Conservation (phyloP, 1,139 yeast species). For the Saccharomycopsis crataegensis region DNA sequence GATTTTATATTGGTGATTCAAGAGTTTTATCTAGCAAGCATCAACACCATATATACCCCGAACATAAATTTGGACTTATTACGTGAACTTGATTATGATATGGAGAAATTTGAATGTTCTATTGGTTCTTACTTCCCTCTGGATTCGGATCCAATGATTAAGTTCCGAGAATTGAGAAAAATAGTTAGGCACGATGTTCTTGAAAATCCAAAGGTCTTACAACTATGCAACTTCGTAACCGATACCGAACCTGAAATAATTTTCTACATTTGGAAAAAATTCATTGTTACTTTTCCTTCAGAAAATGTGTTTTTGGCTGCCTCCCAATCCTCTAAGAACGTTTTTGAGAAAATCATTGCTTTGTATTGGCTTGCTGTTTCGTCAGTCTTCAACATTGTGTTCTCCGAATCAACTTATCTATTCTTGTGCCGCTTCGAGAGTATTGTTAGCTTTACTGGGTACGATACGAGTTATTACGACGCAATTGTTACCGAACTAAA, state of each 20-base stretch:
- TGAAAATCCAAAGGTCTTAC: not conserved
- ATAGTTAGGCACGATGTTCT: not conserved
- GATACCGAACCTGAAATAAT: constrained; percentile 4
- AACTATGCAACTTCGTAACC: not conserved
- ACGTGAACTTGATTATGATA: constrained; percentile 2
- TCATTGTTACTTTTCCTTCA: not conserved
- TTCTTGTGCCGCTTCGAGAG: constrained; percentile 12
- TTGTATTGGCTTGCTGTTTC: constrained; percentile 4
- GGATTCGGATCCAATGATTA: not conserved
- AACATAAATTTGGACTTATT: constrained; percentile 4
- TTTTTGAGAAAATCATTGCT: constrained; percentile 3
- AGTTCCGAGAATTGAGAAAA: not conserved
- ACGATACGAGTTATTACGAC: not conserved
- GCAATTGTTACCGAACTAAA: constrained; percentile 2
- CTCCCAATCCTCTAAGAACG: not conserved
- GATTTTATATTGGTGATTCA: not conserved
- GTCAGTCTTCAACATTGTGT: constrained; percentile 7
- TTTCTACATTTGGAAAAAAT: not conserved
- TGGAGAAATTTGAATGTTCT: not conserved
- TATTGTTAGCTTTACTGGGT: constrained; percentile 4
- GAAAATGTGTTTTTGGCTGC: constrained; percentile 1
- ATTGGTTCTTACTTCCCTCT: not conserved
- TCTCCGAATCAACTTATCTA: constrained; percentile 4
- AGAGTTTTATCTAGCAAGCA: not conserved
- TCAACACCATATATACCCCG: constrained; percentile 1